These are phyloP conservation scores for Salix suchowensis DNA, from an alignment of 345 rosid species.

Conservation along the genomic window DNA sequence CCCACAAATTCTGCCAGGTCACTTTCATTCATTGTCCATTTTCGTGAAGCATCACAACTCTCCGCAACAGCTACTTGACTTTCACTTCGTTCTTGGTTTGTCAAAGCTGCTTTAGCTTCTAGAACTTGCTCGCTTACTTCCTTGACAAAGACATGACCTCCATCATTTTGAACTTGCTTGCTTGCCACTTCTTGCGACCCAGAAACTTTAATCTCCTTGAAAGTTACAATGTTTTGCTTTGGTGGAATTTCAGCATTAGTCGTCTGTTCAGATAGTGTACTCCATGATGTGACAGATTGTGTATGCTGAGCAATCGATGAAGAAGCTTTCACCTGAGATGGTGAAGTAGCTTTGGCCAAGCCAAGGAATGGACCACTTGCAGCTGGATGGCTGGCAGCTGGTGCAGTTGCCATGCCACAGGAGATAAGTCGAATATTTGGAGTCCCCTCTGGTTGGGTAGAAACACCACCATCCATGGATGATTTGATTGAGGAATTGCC, in stretches of 20 bases:
- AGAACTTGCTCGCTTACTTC: conserved; percentile 9
- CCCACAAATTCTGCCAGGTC: conserved; percentile 5
- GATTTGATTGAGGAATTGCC: conserved; percentile 39
- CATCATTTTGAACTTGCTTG: conserved; percentile 28
- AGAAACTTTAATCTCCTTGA: conserved; percentile 4
- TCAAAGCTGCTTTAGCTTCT: conserved; percentile 24
- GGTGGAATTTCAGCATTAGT: conserved; percentile 20
- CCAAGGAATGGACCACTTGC: conserved; percentile 19
- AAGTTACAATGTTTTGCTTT: conserved; percentile 29
- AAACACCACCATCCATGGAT: conserved; percentile 30
- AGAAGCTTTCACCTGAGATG: conserved; percentile 29
- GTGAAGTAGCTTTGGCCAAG: conserved; percentile 15
- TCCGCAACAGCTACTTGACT: conserved; percentile 17
- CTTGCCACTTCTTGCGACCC: conserved; percentile 21
- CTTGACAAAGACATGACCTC: conserved; percentile 12
- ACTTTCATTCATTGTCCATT: conserved; percentile 19
- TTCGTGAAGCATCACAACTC: conserved; percentile 20
- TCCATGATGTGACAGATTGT: conserved; percentile 25
- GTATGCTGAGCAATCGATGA: conserved; percentile 22
- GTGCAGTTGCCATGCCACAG: conserved; percentile 22
- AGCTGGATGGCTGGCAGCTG: conserved; percentile 26
- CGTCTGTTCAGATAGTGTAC: conserved; percentile 21
- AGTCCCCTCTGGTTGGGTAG: conserved; percentile 32
- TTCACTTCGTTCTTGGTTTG: conserved; percentile 25
- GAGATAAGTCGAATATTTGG: conserved; percentile 27